Evolutionary conservation across 2,329 filamentous ascomycete genomes (phyloP).

Genomic region (Venturiaceae sp.): DNA sequence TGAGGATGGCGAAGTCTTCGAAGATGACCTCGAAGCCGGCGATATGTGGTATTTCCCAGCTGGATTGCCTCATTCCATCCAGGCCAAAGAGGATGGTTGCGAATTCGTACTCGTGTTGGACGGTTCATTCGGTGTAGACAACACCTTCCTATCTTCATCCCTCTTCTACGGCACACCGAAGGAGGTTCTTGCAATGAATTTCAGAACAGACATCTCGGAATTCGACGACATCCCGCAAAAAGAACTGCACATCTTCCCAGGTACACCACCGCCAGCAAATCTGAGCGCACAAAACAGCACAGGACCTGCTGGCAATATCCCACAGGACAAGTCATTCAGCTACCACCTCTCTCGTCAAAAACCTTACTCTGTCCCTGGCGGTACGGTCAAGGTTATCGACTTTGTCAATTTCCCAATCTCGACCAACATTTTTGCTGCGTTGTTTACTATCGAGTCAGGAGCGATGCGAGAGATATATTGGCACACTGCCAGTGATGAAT

Average conservation of each 20-base stretch:
- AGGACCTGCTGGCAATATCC: conserved; percentile 55
- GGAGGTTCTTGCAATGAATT: conserved; percentile 64
- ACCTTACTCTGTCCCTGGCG: conserved; percentile 56
- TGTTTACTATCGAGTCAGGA: conserved; percentile 61
- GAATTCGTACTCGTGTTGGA: conserved; percentile 57
- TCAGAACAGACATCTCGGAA: conserved; percentile 59
- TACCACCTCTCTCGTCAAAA: conserved; percentile 63
- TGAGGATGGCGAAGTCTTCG: conserved; percentile 64
- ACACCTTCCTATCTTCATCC: conserved; percentile 64
- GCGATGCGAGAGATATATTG: conserved; percentile 74
- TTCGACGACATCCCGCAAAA: conserved; percentile 55
- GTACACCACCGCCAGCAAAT: conserved; percentile 53
- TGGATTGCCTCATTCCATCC: conserved; percentile 67
- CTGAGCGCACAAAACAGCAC: conserved; percentile 54
- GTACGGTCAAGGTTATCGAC: conserved; percentile 64
- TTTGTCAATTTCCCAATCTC: conserved; percentile 65
- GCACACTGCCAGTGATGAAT: conserved; percentile 72
- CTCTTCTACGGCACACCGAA: conserved; percentile 66
- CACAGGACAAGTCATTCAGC: conserved; percentile 43
- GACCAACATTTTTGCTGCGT: conserved; percentile 61
- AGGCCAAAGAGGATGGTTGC: conserved; percentile 48
- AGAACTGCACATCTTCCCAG: conserved; percentile 72
- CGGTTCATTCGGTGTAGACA: conserved; percentile 50
- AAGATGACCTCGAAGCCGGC: conserved; percentile 66
- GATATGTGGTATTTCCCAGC: conserved; percentile 77